Evolutionary conservation across 169 alveolate genomes (phyloP), one percentile per base, ranked within the genome.

Genomic region (Eimeria tenella): DNA sequence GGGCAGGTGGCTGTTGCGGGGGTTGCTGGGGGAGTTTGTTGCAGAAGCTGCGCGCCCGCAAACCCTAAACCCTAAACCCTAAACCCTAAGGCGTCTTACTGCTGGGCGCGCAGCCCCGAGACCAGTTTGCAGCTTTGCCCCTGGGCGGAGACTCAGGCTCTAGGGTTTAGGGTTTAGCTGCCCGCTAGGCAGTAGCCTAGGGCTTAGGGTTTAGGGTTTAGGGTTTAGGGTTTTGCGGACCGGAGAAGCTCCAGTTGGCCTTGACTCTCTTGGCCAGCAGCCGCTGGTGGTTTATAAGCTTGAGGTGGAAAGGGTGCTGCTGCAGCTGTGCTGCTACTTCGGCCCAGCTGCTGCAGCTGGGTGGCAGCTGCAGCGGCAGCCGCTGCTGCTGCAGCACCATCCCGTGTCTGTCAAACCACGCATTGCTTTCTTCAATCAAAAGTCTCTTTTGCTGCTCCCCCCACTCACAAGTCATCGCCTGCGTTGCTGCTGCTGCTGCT

Each of bases 281-380:
- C 23, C 73, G 50, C 60, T 58, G 62, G 77, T 58, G 90, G 53
- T 62, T 58, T 5, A 82, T 74, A 6, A 82, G 90, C 77, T 58
- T 56, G 25, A 82, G 68, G 62, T 58, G 90, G 58, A 82, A 63
- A 10, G 75, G 90, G 77, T 56, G n/a, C 49, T 11, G 90, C 73
- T 56, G 77, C 62, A 82, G 73, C 55, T 77, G 77, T 10, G 75
- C 90, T 58, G 90, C 90, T 31, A 82, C 77, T 11, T 56, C 90
- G 9, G 62, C 75, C 77, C 73, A 62, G 60, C 17, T 62, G 60
- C 56, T 56, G 75, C 77, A 82, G 75, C 25, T 25, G 6, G 77
- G 91, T n/a, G 81, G 91, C 42, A 83, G 50, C n/a, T 77, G 53
- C 79, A 83, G 91, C 79, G 63, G 91, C 63, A 62, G 91, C 79